Evolutionary conservation across 2,329 filamentous ascomycete genomes (phyloP), one percentile per base, ranked within the genome.

Genomic region (Penicillium sp.): DNA sequence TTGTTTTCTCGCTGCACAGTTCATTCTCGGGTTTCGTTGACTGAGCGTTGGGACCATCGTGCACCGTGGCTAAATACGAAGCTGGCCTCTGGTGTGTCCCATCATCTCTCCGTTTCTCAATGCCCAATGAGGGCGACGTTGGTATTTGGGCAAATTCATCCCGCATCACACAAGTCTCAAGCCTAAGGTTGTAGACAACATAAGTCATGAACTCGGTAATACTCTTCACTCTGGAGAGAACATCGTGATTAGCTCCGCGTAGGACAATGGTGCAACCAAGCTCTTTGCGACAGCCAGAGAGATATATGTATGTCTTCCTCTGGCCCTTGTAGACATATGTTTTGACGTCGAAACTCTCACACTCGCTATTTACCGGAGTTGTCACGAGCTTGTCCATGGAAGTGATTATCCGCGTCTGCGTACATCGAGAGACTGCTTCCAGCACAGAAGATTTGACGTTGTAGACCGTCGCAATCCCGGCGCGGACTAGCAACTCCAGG

Each of bases 151-250:
- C 90, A 69, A 92, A 96, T 70, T 96, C 93, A 75, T 99, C 95
- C 56, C 92, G 87, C 85, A 99, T 91, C 50, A 99, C 82, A 69
- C 91, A 97, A 1, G 95, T 97, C 78, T 99, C 95, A 15, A 99
- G 84, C 73, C 96, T 97, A 57, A 99, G 83, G 70, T 97, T 99
- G 78, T 99, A 99, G 13, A 98, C 93, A 21, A 99, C 96, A 69
- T 98, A 99, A 44, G 96, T 91, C 94, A 99, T 97, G 73, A 99
- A 98, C 74, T 99, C 95, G 11, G 94, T 95, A 67, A 99, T 95
- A 56, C 88, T 87, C 78, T 99, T 99, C 76, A 99, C 88, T 69
- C 89, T 91, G 1, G 88, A 83, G 19, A 99, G 83, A 0, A 88
- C 83, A 52, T 86, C 81, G 31, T 88, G 89, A 62, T 90, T 88